phyloP scores from a whole-genome alignment of 441 rosid species.

The Brassica hybrid region DNA sequence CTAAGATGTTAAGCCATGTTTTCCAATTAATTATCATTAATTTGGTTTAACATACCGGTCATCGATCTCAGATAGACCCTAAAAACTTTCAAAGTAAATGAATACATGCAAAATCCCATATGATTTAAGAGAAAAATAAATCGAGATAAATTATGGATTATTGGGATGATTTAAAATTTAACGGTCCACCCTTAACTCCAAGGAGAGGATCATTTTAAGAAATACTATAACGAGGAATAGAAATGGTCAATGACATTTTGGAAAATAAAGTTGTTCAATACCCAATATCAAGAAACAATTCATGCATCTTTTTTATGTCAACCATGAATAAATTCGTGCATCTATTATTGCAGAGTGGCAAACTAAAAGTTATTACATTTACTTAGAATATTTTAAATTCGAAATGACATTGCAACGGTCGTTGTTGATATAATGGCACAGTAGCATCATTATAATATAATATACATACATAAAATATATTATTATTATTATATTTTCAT shows the following conservation, averaged over 20 bases:
- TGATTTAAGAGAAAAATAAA: not conserved
- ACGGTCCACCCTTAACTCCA: slow-evolving; percentile 11
- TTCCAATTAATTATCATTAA: too few relatives aligned
- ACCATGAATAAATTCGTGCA: slow-evolving; percentile 17
- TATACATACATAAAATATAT: not conserved
- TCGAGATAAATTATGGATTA: too few relatives aligned
- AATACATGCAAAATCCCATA: not conserved
- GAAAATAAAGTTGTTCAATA: too few relatives aligned
- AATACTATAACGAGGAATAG: too few relatives aligned
- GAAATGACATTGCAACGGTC: slow-evolving; percentile 33
- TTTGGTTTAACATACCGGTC: too few relatives aligned
- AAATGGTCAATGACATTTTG: too few relatives aligned
- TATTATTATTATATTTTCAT: too few relatives aligned
- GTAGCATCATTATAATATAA: not conserved
- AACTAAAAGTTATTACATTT: slow-evolving; percentile 7
- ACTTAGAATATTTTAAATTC: not conserved
- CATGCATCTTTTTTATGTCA: too few relatives aligned
- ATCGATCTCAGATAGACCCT: not conserved
- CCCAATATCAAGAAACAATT: too few relatives aligned
- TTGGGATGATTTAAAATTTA: not conserved
- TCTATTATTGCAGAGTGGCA: slow-evolving; percentile 22
- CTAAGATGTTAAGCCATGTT: too few relatives aligned
- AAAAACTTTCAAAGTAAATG: not conserved
- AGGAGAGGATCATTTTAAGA: not conserved
- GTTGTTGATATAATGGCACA: slow-evolving; percentile 27